phyloP scores from a whole-genome alignment of 169 alveolate genomes.

The Plasmodium inui region DNA sequence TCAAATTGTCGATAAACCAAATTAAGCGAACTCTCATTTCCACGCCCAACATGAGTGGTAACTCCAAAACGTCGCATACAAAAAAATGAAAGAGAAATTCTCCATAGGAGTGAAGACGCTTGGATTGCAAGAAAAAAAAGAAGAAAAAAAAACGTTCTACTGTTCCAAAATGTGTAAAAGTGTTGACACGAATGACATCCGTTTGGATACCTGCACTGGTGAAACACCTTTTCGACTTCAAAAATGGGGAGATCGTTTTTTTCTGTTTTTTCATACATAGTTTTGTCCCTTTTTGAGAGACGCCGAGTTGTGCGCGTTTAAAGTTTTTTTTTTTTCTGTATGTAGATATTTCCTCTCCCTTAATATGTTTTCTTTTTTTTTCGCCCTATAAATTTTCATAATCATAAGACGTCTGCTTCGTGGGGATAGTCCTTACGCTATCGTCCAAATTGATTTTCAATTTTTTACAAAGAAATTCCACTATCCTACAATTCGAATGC shows the following conservation, averaged over 20 bases:
- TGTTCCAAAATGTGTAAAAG: not conserved
- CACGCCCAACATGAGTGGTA: not conserved
- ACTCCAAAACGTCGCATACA: not conserved
- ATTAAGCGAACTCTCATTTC: not conserved
- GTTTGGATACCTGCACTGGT: not conserved
- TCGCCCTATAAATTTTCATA: conserved; percentile 16
- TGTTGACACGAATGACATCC: not conserved
- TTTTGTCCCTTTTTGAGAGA: not conserved
- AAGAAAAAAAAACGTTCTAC: not conserved
- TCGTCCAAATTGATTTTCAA: conserved; percentile 51
- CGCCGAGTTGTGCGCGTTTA: not conserved
- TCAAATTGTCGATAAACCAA: not conserved
- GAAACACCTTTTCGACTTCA: not conserved
- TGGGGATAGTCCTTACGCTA: conserved; percentile 9
- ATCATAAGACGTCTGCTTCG: conserved; percentile 65
- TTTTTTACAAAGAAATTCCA: conserved; percentile 63
- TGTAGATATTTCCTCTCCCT: not conserved
- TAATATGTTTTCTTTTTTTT: not conserved
- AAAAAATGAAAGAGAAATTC: not conserved
- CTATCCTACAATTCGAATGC: conserved; percentile 40
- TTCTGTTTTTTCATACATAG: not conserved
- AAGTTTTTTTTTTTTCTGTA: not conserved
- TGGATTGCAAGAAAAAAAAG: not conserved
- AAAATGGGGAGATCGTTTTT: not conserved
- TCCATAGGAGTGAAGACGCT: not conserved